Evolutionary conservation across 139 green algal species (phyloP), one percentile per base, ranked within the genome.

Genomic region (Chlorella ohadii): DNA sequence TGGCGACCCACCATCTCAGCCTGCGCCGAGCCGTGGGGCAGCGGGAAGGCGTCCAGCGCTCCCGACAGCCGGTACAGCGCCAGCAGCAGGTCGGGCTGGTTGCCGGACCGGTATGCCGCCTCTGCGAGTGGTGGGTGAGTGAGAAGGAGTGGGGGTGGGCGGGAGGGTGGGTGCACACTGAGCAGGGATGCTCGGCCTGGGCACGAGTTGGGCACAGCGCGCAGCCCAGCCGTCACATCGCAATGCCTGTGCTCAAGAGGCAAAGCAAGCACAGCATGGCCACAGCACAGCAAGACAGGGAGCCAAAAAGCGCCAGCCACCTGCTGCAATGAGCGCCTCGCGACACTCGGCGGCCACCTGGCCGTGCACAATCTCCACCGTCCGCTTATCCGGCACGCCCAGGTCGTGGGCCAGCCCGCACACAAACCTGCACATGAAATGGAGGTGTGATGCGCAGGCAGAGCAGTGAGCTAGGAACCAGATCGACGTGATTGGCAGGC

Each of bases 1-100:
- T 39, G 57, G 16, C 57, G 61, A 11, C 72, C 89, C 31, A 92
- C 74, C 56, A 92, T 55, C n/a, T 91, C 89, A 17, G 78, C 78
- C 78, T 92, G 73, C 12, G 89, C 41, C 19, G 65, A 84, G 28
- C 72, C 67, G 3, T 20, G 56, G 11, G 82, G 81, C 51, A 91
- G 67, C 12, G 89, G 89, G 41, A 91, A 89, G 27, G 38, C 38
- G 38, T 72, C n/a, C 51, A 92, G 70, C 25, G 81, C 41, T 23
- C 39, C 47, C 12, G 76, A 55, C 33, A 92, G 59, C 11, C 84
- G 39, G 36, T 76, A 25, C 70, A 89, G 68, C 17, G 64, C 70
- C 22, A 36, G 23, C 47, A 84, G 67, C 28, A 90, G n/a, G 36
- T 85, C 70, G 38, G n/a, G 11, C 28, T 84, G 61, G 47, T 86